Evolutionary conservation across 2,329 filamentous ascomycete genomes (phyloP).

Genomic region (Metarhizium guizhouense): DNA sequence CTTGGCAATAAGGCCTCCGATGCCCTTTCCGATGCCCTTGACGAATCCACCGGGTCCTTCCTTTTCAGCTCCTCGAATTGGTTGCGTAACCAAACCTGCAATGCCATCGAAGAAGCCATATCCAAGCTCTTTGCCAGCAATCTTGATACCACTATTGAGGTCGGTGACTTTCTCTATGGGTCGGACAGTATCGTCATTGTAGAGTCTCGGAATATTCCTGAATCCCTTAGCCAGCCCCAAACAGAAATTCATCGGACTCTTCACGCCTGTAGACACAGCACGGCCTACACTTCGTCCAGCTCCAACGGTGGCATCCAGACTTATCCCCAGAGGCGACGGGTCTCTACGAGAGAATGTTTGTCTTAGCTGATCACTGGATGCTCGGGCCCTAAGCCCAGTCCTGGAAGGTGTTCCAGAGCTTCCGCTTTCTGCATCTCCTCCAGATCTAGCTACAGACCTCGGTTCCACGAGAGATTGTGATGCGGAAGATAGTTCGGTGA

Average conservation of each 20-base stretch:
- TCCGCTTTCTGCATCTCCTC: neutral
- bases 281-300: conserved; percentile 59
- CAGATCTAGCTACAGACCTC: neutral
- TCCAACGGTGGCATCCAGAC: conserved; percentile 51
- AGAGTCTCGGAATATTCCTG: conserved; percentile 76
- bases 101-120: conserved; percentile 75
- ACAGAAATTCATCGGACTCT: conserved; percentile 77
- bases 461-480: neutral
- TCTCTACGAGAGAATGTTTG: conserved; percentile 11
- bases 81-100: conserved; percentile 72
- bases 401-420: neutral
- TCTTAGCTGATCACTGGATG: conserved; percentile 7
- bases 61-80: conserved; percentile 48
- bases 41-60: conserved; percentile 51
- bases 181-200: conserved; percentile 74
- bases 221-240: conserved; percentile 78
- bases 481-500: neutral
- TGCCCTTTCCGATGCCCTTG: conserved; percentile 74
- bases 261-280: conserved; percentile 68
- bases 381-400: neutral
- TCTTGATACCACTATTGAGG: conserved; percentile 63
- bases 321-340: conserved; percentile 13
- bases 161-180: conserved; percentile 73
- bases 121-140: conserved; percentile 71
- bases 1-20: conserved; percentile 74